A percentile compares a stretch with the other conserved stretches of the same genome.
phyloP scores from a whole-genome alignment of 345 rosid genomes.

The Cardamine chenopodiifolia region DNA sequence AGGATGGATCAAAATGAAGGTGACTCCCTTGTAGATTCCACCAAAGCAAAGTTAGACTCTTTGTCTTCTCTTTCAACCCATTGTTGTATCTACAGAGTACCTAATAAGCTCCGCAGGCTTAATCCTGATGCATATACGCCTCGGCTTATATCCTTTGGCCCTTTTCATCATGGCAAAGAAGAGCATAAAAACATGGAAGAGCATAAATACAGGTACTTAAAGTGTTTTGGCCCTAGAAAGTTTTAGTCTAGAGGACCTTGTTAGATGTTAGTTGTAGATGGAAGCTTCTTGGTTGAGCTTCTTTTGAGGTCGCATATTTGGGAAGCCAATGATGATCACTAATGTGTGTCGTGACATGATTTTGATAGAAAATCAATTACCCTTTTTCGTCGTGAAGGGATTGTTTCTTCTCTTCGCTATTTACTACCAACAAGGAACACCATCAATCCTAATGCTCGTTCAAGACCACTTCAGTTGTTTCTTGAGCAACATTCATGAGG shows the following conservation, averaged over 20 bases:
- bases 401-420: slow-evolving; percentile 11
- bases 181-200: slow-evolving; percentile 38
- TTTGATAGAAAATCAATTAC: slow-evolving; percentile 33
- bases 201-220: slow-evolving; percentile 43
- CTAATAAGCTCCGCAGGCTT: slow-evolving; percentile 32
- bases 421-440: slow-evolving; percentile 29
- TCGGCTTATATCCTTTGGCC: slow-evolving; percentile 33
- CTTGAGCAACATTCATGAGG: slow-evolving; percentile 7
- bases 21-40: slow-evolving; percentile 16
- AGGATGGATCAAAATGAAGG: not conserved
- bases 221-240: slow-evolving; percentile 24
- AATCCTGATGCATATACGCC: slow-evolving; percentile 35
- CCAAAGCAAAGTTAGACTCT: slow-evolving; percentile 30
- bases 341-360: slow-evolving; percentile 37
- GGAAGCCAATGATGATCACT: slow-evolving; percentile 40
- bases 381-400: slow-evolving; percentile 11
- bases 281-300: slow-evolving; percentile 43
- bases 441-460: slow-evolving; percentile 37
- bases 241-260: slow-evolving; percentile 23
- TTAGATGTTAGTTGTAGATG: slow-evolving; percentile 44
- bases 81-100: slow-evolving; percentile 38
- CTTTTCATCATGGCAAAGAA: slow-evolving; percentile 31
- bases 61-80: slow-evolving; percentile 29
- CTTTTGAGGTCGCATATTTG: slow-evolving; percentile 42
- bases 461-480: slow-evolving; percentile 28